These are phyloP conservation scores for Leishmania lainsoni DNA, from an alignment of 208 protist species.

Conservation along the genomic window DNA sequence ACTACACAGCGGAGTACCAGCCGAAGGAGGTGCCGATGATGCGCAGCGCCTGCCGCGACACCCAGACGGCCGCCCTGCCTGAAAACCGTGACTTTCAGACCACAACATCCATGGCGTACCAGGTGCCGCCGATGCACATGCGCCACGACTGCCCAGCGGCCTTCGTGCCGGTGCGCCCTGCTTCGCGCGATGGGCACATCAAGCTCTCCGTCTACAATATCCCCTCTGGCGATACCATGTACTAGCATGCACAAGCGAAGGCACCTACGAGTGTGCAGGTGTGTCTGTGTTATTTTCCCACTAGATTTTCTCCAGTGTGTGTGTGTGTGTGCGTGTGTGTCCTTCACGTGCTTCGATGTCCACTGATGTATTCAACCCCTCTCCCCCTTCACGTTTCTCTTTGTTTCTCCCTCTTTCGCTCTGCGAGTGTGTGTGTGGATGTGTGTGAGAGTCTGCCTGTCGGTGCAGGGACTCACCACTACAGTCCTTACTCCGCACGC, in stretches of 20 bases:
- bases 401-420: not conserved
- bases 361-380: not conserved
- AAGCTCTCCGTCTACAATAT: constrained; percentile 90
- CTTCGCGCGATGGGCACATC: constrained; percentile 83
- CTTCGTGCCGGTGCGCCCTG: constrained; percentile 68
- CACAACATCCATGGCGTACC: constrained; percentile 57
- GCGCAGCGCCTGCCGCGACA: constrained; percentile 35
- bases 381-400: not conserved
- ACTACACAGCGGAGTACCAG: constrained; percentile 88
- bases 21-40: constrained; percentile 73
- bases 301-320: not conserved
- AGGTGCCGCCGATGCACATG: constrained; percentile 56
- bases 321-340: not conserved
- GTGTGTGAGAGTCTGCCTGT: not conserved
- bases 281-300: not conserved
- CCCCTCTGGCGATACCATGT: constrained; percentile 68
- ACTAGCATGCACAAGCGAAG: constrained; percentile 14
- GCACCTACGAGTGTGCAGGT: not conserved
- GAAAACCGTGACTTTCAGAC: constrained; percentile 90
- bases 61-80: constrained; percentile 32
- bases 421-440: not conserved
- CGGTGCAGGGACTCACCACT: not conserved
- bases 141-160: constrained; percentile 74
- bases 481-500: not conserved
- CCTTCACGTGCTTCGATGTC: not conserved